Conservation (phyloP, 257 asterid genomes). For the Ballota nigra region DNA sequence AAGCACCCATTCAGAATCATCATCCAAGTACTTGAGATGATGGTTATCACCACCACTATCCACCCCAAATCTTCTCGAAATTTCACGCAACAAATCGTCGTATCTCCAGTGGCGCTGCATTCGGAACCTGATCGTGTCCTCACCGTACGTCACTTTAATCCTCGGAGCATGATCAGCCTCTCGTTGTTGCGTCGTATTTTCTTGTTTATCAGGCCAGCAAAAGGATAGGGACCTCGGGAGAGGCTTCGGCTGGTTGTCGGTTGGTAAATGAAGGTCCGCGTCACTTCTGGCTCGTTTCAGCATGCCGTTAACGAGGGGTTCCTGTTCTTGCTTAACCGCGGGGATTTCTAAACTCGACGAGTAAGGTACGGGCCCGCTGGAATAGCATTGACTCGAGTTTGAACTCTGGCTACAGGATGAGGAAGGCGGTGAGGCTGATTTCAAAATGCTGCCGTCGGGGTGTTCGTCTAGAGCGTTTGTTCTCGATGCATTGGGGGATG, state of each 20-base stretch:
- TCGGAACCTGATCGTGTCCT: slow-evolving; percentile 76
- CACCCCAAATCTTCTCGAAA: slow-evolving; percentile 60
- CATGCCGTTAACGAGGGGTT: slow-evolving; percentile 7
- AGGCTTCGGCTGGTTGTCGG: slow-evolving; percentile 39
- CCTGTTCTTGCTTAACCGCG: slow-evolving; percentile 38
- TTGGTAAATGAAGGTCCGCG: slow-evolving; percentile 47
- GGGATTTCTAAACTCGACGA: slow-evolving; percentile 26
- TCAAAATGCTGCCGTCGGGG: slow-evolving; percentile 27
- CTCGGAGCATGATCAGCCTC: slow-evolving; percentile 37
- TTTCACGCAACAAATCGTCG: slow-evolving; percentile 56
- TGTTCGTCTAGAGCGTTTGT: slow-evolving; percentile 30
- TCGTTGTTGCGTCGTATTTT: slow-evolving; percentile 19
- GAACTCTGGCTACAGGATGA: slow-evolving; percentile 75
- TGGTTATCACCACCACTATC: slow-evolving; percentile 33
- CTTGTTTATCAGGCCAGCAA: slow-evolving; percentile 31
- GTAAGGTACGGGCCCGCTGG: slow-evolving; percentile 39
- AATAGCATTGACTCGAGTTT: slow-evolving; percentile 62
- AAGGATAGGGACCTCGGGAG: slow-evolving; percentile 52
- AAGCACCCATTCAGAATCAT: slow-evolving; percentile 87
- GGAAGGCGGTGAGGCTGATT: slow-evolving; percentile 49
- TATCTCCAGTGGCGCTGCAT: slow-evolving; percentile 60
- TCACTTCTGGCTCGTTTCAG: slow-evolving; percentile 58
- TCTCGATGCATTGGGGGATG: slow-evolving; percentile 58
- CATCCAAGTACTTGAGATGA: slow-evolving; percentile 82
- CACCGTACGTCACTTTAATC: slow-evolving; percentile 70